These are phyloP conservation scores for Colletotrichum abscissum DNA, from an alignment of 2,329 filamentous ascomycete genomes.

Conservation along the genomic window DNA sequence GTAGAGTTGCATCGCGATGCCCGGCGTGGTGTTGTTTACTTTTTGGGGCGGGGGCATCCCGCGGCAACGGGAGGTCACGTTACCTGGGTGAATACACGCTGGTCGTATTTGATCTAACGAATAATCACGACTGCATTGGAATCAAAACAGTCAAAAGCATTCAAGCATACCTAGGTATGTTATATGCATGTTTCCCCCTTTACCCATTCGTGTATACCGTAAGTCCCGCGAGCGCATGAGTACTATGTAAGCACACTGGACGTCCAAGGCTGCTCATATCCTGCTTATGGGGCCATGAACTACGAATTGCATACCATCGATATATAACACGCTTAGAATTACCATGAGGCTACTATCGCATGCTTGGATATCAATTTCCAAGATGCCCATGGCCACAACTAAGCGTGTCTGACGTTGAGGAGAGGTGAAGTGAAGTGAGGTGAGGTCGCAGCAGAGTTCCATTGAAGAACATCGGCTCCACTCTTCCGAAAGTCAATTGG, in stretches of 20 bases:
- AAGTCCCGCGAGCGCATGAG: no score
- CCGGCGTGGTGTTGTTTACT: neutral
- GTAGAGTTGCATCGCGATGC: neutral
- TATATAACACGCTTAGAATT: no score
- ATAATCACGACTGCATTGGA: neutral
- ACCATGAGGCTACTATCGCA: no score
- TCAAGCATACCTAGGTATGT: no score
- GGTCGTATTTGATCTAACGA: neutral
- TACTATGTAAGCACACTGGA: no score
- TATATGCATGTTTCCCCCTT: no score
- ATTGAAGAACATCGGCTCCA: slow-evolving; percentile 2
- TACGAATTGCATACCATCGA: no score
- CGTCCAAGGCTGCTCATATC: no score
- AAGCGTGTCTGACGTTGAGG: neutral
- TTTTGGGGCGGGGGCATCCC: neutral
- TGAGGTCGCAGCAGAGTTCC: slow-evolving; percentile 33
- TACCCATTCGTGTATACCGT: no score
- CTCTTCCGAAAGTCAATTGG: slow-evolving; percentile 3
- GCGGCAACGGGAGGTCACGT: neutral
- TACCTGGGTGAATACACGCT: neutral
- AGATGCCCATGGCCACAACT: no score
- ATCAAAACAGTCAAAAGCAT: neutral
- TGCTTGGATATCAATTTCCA: no score
- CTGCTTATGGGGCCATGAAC: no score
- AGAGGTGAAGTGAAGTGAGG: neutral